These are phyloP conservation scores for Trichoderma sp. DNA, from an alignment of 2,329 filamentous ascomycete genomes.

Conservation along the genomic window DNA sequence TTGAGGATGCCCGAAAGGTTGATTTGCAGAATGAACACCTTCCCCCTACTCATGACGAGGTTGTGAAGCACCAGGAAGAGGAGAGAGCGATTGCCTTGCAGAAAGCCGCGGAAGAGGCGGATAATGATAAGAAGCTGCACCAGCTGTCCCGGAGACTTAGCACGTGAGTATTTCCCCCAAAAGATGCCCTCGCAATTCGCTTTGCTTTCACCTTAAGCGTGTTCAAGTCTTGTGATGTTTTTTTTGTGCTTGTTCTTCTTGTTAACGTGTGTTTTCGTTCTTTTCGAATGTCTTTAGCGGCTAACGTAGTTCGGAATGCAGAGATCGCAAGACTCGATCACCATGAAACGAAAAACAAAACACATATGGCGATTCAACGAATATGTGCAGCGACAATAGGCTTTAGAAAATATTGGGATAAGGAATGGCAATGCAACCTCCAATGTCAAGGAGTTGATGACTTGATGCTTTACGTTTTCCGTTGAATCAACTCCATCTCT, in stretches of 20 bases:
- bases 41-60: constrained; percentile 90
- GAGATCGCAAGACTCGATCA: constrained; percentile 36
- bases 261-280: neutral
- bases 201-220: neutral
- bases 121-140: constrained; percentile 86
- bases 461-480: constrained; percentile 25
- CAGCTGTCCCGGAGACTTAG: constrained; percentile 87
- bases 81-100: constrained; percentile 81
- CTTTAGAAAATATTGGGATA: constrained; percentile 22
- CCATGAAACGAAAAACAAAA: constrained; percentile 25
- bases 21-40: constrained; percentile 95
- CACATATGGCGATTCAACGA: neutral
- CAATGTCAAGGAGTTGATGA: constrained; percentile 18
- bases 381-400: constrained; percentile 17
- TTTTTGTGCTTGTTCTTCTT: neutral
- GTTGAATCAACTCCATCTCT: constrained; percentile 28
- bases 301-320: constrained; percentile 26
- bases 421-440: constrained; percentile 17
- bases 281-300: neutral
- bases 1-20: constrained; percentile 95
- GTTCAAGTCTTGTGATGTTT: neutral
- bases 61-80: constrained; percentile 77
- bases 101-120: constrained; percentile 82
- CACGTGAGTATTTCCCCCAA: constrained; percentile 63
- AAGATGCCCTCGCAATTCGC: neutral